These are phyloP conservation scores for Aspergillus sclerotialis DNA, from an alignment of 2,329 filamentous ascomycete species.

Conservation along the genomic window DNA sequence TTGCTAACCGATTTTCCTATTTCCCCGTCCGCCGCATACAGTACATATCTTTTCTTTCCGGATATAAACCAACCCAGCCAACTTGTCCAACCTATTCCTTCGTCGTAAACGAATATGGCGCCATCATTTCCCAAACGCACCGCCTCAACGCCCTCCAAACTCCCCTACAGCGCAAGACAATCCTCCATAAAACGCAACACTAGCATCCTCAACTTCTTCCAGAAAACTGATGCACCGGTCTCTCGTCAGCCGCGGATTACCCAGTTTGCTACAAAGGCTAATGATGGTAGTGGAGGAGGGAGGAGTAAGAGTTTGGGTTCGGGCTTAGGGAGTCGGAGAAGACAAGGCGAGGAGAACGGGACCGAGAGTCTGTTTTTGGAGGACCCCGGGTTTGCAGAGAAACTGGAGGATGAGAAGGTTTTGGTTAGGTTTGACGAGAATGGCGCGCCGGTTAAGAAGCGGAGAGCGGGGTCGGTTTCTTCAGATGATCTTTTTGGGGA, in stretches of 20 bases:
- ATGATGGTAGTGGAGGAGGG: slow-evolving; percentile 14
- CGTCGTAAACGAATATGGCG: too few relatives aligned
- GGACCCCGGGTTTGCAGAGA: slow-evolving; percentile 18
- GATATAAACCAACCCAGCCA: too few relatives aligned
- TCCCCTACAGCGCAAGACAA: slow-evolving; percentile 7
- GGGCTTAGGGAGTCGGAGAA: too few relatives aligned
- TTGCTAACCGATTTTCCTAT: too few relatives aligned
- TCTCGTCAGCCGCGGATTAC: slow-evolving; percentile 49
- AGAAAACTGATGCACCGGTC: slow-evolving; percentile 54
- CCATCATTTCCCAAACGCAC: too few relatives aligned
- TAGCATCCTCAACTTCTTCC: slow-evolving; percentile 69
- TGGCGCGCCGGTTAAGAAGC: slow-evolving; percentile 24
- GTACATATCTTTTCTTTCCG: too few relatives aligned
- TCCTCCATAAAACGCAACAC: slow-evolving; percentile 41
- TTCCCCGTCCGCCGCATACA: too few relatives aligned
- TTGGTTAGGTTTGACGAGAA: slow-evolving; percentile 27
- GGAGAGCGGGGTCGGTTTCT: slow-evolving; percentile 14
- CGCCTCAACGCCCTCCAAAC: slow-evolving; percentile 19
- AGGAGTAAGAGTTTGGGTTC: slow-evolving; percentile 2
- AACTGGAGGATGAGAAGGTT: slow-evolving; percentile 8
- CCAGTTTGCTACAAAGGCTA: slow-evolving; percentile 26
- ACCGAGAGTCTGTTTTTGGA: slow-evolving; percentile 29
- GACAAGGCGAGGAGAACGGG: too few relatives aligned
- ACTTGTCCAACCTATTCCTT: too few relatives aligned
- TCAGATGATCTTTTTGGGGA: background rate